Conservation (phyloP, 495 filamentous ascomycete genomes). For the Extremus antarcticus region DNA sequence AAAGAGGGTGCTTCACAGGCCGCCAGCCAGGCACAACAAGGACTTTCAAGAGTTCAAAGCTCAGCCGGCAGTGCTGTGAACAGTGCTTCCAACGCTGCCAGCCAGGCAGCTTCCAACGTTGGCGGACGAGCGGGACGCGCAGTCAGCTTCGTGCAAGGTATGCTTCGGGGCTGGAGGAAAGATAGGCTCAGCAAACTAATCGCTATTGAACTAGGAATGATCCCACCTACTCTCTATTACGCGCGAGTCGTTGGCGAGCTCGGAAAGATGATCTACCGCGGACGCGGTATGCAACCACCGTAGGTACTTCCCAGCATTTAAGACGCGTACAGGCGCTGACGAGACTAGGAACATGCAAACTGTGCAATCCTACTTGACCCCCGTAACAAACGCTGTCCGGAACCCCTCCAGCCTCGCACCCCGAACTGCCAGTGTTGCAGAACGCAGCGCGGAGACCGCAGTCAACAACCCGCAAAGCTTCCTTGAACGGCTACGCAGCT, state of each 20-base stretch:
- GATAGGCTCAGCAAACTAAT: constrained; percentile 3
- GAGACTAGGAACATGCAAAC: constrained; percentile 43
- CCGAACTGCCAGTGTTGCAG: constrained; percentile 21
- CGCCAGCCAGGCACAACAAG: constrained; percentile 69
- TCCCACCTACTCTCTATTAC: constrained; percentile 84
- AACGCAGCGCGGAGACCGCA: constrained; percentile 28
- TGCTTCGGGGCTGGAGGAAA: too few relatives aligned
- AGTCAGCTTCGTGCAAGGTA: constrained; percentile 77
- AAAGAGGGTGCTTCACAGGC: constrained; percentile 51
- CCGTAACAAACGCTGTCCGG: constrained; percentile 51
- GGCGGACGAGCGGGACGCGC: constrained; percentile 77
- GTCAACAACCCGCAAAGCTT: constrained; percentile 38
- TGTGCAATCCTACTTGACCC: constrained; percentile 81
- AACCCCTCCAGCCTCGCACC: constrained; percentile 46
- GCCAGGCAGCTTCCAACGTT: constrained; percentile 58
- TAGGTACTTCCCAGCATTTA: constrained; percentile 39
- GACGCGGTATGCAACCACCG: constrained; percentile 89
- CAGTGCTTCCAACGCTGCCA: constrained; percentile 53
- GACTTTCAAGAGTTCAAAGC: constrained; percentile 71
- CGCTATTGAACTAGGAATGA: constrained; percentile 48
- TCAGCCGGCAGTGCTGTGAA: constrained; percentile 68
- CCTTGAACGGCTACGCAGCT: constrained; percentile 54
- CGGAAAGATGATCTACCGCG: constrained; percentile 71
- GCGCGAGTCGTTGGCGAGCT: constrained; percentile 78
- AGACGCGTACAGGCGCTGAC: constrained; percentile 4